Conservation (phyloP, 768 basidiomycete genomes). For the Bullera alba region DNA sequence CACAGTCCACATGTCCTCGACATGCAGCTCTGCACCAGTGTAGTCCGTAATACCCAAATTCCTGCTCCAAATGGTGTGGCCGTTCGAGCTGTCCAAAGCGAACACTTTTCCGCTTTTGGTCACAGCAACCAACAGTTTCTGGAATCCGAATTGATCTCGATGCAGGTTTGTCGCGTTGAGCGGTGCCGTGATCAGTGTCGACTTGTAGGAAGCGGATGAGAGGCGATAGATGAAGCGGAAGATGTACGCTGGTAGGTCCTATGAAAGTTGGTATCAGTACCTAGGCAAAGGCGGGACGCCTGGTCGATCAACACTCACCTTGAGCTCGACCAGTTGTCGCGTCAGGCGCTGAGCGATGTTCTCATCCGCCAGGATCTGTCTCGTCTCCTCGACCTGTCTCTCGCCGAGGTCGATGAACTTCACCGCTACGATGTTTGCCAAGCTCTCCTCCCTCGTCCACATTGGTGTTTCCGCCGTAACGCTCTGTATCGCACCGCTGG, state of each 20-base stretch:
- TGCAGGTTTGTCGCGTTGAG: conserved; percentile 48
- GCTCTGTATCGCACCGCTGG: conserved; percentile 68
- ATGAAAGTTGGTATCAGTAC: conserved; percentile 1
- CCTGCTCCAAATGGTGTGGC: conserved; percentile 70
- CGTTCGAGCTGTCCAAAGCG: conserved; percentile 72
- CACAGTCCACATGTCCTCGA: conserved; percentile 36
- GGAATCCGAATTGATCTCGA: conserved; percentile 78
- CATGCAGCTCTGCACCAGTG: conserved; percentile 24
- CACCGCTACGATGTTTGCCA: conserved; percentile 59
- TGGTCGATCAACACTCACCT: conserved; percentile 28
- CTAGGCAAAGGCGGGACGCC: too few species aligned
- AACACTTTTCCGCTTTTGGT: conserved; percentile 69
- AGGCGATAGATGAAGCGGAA: conserved; percentile 64
- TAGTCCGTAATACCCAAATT: conserved; percentile 69
- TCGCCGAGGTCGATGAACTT: conserved; percentile 76
- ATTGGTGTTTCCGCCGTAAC: conserved; percentile 59
- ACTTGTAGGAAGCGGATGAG: conserved; percentile 45
- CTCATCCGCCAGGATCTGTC: conserved; percentile 38
- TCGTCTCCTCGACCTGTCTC: conserved; percentile 46
- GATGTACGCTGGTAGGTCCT: conserved; percentile 68
- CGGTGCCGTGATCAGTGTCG: conserved; percentile 31
- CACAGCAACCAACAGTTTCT: conserved; percentile 69
- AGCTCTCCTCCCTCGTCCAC: conserved; percentile 77
- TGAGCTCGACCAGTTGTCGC: conserved; percentile 37
- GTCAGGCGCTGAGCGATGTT: conserved; percentile 22